These are phyloP conservation scores for Mucor saturninus DNA, from an alignment of 371 early-diverging fungal genomes.

Conservation along the genomic window DNA sequence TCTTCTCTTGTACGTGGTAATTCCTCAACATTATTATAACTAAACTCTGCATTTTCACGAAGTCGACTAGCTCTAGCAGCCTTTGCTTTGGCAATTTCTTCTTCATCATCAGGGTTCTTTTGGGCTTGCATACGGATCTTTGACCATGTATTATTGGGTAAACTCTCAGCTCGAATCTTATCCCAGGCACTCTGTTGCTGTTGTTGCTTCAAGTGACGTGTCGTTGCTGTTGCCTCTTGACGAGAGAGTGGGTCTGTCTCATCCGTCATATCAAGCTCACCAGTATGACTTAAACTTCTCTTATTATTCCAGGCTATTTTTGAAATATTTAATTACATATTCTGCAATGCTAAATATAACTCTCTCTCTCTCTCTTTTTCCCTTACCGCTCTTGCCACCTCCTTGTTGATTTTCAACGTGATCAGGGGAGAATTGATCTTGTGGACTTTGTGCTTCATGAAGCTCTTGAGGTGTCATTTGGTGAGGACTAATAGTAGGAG, in stretches of 20 bases:
- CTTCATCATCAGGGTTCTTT: conserved; percentile 26
- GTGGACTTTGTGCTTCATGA: conserved; percentile 10
- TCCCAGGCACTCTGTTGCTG: conserved; percentile 43
- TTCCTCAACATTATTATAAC: conserved; percentile 23
- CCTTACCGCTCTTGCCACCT: conserved; percentile 6
- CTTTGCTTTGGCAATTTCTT: conserved; percentile 25
- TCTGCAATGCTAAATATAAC: not conserved
- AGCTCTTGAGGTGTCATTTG: conserved; percentile 15
- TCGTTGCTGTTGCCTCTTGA: not conserved
- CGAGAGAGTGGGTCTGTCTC: conserved; percentile 16
- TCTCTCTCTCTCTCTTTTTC: no score
- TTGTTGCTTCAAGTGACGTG: conserved; percentile 16
- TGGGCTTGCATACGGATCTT: conserved; percentile 44
- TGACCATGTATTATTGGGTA: conserved; percentile 51
- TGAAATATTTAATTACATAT: not conserved
- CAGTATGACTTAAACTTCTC: not conserved
- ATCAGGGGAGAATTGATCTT: conserved; percentile 23
- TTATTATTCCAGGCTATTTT: conserved; percentile 18
- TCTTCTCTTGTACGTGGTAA: conserved; percentile 55
- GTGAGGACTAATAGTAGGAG: conserved; percentile 4
- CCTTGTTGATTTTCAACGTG: conserved; percentile 5
- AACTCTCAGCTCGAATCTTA: conserved; percentile 43
- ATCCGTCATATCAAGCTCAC: conserved; percentile 15
- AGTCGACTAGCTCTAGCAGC: conserved; percentile 24
- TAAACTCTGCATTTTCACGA: conserved; percentile 33